Evolutionary conservation across 164 flowering plant genomes (phyloP).

Genomic region (Taxillus chinensis): DNA sequence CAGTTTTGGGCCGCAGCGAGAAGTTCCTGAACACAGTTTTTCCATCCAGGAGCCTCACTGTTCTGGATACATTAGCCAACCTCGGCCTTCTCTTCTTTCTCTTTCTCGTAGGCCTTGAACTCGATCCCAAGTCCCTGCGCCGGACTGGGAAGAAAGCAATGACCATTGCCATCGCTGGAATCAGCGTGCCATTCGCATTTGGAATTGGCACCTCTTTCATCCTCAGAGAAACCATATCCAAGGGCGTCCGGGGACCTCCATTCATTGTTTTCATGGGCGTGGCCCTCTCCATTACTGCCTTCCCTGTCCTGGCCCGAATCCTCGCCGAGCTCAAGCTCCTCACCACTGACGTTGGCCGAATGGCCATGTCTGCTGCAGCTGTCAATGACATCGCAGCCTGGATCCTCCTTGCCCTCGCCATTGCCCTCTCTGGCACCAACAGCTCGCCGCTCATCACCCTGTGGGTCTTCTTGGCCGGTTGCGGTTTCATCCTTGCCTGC

Average conservation of each 20-base stretch:
- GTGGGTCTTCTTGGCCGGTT: constrained; percentile 36
- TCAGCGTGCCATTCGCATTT: constrained; percentile 38
- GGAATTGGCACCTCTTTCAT: constrained; percentile 48
- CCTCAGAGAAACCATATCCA: constrained; percentile 28
- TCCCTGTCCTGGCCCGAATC: constrained; percentile 59
- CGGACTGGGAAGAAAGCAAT: constrained; percentile 39
- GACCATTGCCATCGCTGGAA: constrained; percentile 41
- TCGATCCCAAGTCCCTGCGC: constrained; percentile 24
- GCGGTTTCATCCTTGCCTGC: constrained; percentile 20
- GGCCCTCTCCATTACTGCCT: constrained; percentile 53
- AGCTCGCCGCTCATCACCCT: constrained; percentile 28
- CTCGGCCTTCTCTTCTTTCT: constrained; percentile 39
- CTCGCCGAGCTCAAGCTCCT: constrained; percentile 57
- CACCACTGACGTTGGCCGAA: constrained; percentile 50
- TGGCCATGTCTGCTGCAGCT: constrained; percentile 69
- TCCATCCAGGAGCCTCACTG: constrained; percentile 31
- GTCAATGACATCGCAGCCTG: constrained; percentile 63
- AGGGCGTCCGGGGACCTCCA: constrained; percentile 27
- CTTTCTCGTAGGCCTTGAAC: constrained; percentile 37
- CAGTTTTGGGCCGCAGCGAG: constrained; percentile 29
- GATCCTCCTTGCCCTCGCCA: constrained; percentile 51
- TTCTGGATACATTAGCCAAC: constrained; percentile 38
- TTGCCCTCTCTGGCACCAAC: constrained; percentile 41
- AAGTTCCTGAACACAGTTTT: constrained; percentile 23
- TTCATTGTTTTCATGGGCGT: constrained; percentile 65